A percentile compares a stretch with the other conserved stretches of the same genome.
Evolutionary conservation across 2,329 filamentous ascomycete species (phyloP).

Genomic region (Sclerotinia subarctica): DNA sequence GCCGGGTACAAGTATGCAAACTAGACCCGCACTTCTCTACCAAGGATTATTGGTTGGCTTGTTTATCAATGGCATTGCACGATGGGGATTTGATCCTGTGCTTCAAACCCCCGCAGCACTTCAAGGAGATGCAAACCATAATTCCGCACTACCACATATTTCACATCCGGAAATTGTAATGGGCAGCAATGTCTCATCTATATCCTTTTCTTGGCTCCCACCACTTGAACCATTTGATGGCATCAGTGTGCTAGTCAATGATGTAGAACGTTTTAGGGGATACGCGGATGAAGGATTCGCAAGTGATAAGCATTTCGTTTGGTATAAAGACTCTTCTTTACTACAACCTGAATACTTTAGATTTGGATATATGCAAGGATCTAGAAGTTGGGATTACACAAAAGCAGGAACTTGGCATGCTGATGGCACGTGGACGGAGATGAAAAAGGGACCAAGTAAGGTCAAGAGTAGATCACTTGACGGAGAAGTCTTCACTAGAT

Average conservation of each 20-base stretch:
- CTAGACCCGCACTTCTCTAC: constrained; percentile 76
- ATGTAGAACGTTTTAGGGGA: constrained; percentile 75
- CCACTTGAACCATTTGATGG: constrained; percentile 62
- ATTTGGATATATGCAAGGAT: constrained; percentile 70
- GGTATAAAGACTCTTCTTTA: constrained; percentile 50
- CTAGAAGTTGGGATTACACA: constrained; percentile 65
- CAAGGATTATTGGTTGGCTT: constrained; percentile 87
- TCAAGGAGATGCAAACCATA: constrained; percentile 62
- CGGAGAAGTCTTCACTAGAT: constrained; percentile 24
- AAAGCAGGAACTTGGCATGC: constrained; percentile 68
- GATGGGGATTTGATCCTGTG: constrained; percentile 90
- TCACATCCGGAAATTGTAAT: constrained; percentile 47
- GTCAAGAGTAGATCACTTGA: constrained; percentile 32
- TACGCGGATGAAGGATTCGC: constrained; percentile 56
- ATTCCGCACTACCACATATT: constrained; percentile 58
- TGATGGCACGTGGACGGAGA: constrained; percentile 62
- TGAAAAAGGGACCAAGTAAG: constrained; percentile 44
- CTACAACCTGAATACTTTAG: constrained; percentile 68
- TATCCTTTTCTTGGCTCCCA: constrained; percentile 39
- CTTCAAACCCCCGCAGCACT: constrained; percentile 77
- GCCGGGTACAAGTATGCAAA: constrained; percentile 86
- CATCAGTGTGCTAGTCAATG: constrained; percentile 77
- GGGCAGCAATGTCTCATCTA: constrained; percentile 47
- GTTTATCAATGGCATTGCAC: constrained; percentile 89
- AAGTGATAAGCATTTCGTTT: constrained; percentile 53